Conservation (phyloP, 176 grass and related monocot species). For the Avena sativa region DNA sequence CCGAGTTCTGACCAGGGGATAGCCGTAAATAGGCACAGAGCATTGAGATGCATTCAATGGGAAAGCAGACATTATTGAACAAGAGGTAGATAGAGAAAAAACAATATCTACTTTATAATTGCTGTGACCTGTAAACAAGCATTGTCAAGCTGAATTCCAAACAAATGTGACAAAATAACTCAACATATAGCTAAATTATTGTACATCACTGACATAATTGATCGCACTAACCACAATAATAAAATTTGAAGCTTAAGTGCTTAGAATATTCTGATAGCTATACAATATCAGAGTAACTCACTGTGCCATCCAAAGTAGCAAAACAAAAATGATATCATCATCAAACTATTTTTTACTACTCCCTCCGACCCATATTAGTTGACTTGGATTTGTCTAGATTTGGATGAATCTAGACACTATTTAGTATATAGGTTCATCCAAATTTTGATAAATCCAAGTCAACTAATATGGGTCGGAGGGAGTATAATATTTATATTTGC, state of each 20-base stretch:
- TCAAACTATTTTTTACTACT: conserved; percentile 14
- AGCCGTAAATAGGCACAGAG: conserved; percentile 30
- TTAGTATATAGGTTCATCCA: too few species aligned
- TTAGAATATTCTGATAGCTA: conserved; percentile 28
- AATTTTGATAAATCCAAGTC: too few species aligned
- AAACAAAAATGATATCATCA: conserved; percentile 23
- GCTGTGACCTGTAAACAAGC: conserved; percentile 34
- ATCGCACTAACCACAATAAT: conserved; percentile 21
- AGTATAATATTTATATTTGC: conserved; percentile 23
- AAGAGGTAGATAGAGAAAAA: conserved; percentile 30
- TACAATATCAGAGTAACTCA: conserved; percentile 25
- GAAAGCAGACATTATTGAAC: conserved; percentile 30
- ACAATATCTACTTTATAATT: conserved; percentile 23
- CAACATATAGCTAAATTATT: conserved; percentile 33
- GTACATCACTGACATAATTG: background rate
- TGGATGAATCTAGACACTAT: too few species aligned
- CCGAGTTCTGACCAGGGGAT: conserved; percentile 1
- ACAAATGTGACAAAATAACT: conserved; percentile 29
- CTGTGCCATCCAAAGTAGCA: background rate
- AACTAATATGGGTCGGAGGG: too few species aligned
- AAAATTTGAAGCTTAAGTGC: conserved; percentile 27
- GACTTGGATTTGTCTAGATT: too few species aligned
- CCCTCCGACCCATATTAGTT: too few species aligned
- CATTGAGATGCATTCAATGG: conserved; percentile 1
- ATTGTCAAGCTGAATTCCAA: conserved; percentile 23